phyloP scores from a whole-genome alignment of 1,284 basidiomycete genomes.

The Taiwanofungus camphoratus region DNA sequence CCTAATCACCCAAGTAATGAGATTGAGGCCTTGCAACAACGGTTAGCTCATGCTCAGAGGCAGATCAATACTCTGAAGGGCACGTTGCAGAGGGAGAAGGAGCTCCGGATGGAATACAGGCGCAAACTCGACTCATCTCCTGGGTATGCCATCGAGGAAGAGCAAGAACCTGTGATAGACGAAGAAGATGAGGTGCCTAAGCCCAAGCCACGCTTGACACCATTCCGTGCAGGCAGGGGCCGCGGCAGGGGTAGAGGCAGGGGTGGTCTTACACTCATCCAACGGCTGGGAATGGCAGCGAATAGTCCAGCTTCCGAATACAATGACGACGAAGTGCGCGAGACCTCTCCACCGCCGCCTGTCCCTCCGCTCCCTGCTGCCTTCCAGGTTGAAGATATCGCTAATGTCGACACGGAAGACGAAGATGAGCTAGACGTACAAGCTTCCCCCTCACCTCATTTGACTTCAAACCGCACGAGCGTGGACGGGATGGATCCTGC shows the following conservation, averaged over 20 bases:
- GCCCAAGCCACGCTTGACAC: slow-evolving; percentile 28
- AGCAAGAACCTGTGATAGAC: slow-evolving; percentile 37
- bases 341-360: slow-evolving; percentile 40
- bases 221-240: slow-evolving; percentile 33
- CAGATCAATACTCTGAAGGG: slow-evolving; percentile 77
- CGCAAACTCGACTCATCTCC: slow-evolving; percentile 42
- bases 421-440: slow-evolving; percentile 32
- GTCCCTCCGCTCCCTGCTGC: slow-evolving; percentile 42
- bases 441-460: slow-evolving; percentile 35
- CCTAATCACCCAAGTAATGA: slow-evolving; percentile 74
- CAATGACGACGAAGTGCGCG: slow-evolving; percentile 42
- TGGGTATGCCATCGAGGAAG: slow-evolving; percentile 36
- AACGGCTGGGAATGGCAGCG: slow-evolving; percentile 56
- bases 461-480: slow-evolving; percentile 51
- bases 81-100: slow-evolving; percentile 75
- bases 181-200: slow-evolving; percentile 37
- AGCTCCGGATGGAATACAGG: slow-evolving; percentile 60
- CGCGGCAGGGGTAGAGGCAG: slow-evolving; percentile 39
- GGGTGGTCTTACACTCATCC: slow-evolving; percentile 50
- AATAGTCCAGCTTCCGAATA: slow-evolving; percentile 47
- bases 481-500: slow-evolving; percentile 81
- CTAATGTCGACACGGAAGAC: slow-evolving; percentile 32
- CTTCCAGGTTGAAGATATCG: slow-evolving; percentile 35
- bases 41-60: slow-evolving; percentile 76
- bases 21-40: slow-evolving; percentile 72